These are phyloP conservation scores for Metroxylon sagu DNA, from an alignment of 176 grass and related monocot species.

Conservation along the genomic window DNA sequence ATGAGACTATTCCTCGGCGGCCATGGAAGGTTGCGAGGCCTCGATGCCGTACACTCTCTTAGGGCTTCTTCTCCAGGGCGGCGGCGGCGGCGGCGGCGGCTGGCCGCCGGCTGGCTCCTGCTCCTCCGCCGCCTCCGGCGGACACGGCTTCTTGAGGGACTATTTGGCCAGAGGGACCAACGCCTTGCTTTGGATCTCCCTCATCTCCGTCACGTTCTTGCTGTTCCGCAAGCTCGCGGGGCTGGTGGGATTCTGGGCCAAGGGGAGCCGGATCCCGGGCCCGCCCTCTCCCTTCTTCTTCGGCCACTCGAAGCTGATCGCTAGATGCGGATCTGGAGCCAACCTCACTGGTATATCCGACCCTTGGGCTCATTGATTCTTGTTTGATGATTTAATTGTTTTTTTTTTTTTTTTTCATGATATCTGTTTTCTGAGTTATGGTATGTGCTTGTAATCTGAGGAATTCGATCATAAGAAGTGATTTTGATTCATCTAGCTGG, in stretches of 20 bases:
- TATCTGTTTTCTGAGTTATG: no score
- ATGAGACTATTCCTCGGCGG: no score
- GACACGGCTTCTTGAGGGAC: constrained; percentile 41
- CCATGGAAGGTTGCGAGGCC: constrained; percentile 16
- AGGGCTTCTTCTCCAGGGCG: constrained; percentile 40
- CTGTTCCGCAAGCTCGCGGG: constrained; percentile 37
- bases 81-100: not conserved
- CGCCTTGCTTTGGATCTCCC: constrained; percentile 59
- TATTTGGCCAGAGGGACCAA: constrained; percentile 71
- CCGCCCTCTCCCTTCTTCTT: constrained; percentile 22
- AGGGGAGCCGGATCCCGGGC: constrained; percentile 59
- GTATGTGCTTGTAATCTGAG: no score
- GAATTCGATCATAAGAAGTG: no score
- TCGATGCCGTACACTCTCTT: constrained; percentile 67
- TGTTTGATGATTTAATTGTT: no score
- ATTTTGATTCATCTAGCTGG: no score
- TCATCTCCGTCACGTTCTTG: constrained; percentile 46
- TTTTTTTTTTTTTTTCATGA: no score
- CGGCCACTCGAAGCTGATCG: constrained; percentile 24
- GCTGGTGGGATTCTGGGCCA: constrained; percentile 51
- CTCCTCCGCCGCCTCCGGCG: constrained; percentile 25
- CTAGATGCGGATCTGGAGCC: constrained; percentile 34
- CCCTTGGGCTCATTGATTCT: not conserved
- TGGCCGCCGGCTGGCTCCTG: constrained; percentile 4
- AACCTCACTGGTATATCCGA: constrained; percentile 39